These are phyloP conservation scores for Candida tropicalis DNA, from an alignment of 1,139 yeast species.

Conservation along the genomic window DNA sequence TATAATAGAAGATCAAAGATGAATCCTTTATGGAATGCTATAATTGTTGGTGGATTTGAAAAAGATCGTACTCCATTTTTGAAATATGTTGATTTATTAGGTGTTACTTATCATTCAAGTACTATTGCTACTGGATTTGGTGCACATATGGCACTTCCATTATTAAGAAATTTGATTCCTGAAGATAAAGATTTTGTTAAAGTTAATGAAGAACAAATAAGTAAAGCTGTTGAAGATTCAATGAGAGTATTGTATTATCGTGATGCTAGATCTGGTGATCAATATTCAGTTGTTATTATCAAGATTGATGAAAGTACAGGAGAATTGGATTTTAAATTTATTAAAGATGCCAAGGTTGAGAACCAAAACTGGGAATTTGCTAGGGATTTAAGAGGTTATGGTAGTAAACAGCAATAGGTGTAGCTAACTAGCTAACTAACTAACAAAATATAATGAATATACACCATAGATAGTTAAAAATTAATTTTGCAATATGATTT, in stretches of 20 bases:
- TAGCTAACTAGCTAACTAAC: too few relatives aligned
- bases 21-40: slow-evolving; percentile 96
- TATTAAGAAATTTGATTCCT: slow-evolving; percentile 83
- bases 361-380: slow-evolving; percentile 95
- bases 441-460: too few relatives aligned
- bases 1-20: slow-evolving; percentile 88
- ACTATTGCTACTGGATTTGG: slow-evolving; percentile 97
- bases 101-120: slow-evolving; percentile 88
- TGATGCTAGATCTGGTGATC: slow-evolving; percentile 92
- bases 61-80: slow-evolving; percentile 68
- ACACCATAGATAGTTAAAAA: too few relatives aligned
- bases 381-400: slow-evolving; percentile 84
- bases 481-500: too few relatives aligned
- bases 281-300: slow-evolving; percentile 80
- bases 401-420: slow-evolving; percentile 51
- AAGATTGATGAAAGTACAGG: slow-evolving; percentile 46
- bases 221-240: slow-evolving; percentile 72
- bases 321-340: slow-evolving; percentile 49
- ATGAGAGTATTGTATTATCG: slow-evolving; percentile 96
- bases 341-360: slow-evolving; percentile 65
- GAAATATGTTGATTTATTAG: slow-evolving; percentile 86
- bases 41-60: slow-evolving; percentile 87
- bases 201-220: slow-evolving; percentile 74
- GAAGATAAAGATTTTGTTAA: slow-evolving; percentile 72
- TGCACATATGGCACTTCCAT: slow-evolving; percentile 89